A percentile compares a stretch with the other conserved stretches of the same genome.
These are phyloP conservation scores for Phytophthora macrochlamydospora DNA, from an alignment of 352 stramenopile genomes.

Conservation along the genomic window DNA sequence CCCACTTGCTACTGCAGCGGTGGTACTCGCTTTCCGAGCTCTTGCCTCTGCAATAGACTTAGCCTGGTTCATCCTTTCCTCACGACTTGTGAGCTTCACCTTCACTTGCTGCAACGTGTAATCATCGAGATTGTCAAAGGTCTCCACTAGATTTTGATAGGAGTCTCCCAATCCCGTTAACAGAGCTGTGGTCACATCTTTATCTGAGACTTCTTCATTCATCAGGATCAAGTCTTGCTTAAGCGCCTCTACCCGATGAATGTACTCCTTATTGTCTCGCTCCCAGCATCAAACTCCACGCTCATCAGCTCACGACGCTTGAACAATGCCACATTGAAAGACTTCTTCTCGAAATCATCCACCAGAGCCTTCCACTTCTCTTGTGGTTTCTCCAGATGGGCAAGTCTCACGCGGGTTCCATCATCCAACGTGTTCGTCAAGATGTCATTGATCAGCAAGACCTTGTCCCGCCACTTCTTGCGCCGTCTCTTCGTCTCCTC, in stretches of 20 bases:
- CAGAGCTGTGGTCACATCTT: conserved; percentile 10
- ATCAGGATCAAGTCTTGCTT: conserved; percentile 17
- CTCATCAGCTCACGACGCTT: conserved; percentile 13
- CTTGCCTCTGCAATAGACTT: conserved; percentile 5
- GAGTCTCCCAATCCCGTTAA: conserved; percentile 11
- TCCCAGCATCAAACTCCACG: conserved; percentile 11
- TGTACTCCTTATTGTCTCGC: conserved; percentile 18
- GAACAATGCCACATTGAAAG: conserved; percentile 17
- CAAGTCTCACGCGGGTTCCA: conserved; percentile 9
- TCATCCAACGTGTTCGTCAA: conserved; percentile 16
- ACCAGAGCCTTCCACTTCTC: conserved; percentile 7
- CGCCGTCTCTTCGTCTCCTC: background rate
- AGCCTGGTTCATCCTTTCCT: conserved; percentile 6
- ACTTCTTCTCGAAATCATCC: conserved; percentile 26
- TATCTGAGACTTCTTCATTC: conserved; percentile 8
- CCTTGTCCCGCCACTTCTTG: conserved; percentile 11
- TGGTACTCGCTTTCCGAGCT: background rate
- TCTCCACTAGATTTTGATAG: conserved; percentile 12
- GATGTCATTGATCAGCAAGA: conserved; percentile 13
- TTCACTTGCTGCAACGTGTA: conserved; percentile 13
- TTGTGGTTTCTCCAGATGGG: conserved; percentile 13
- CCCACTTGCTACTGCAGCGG: too few relatives aligned
- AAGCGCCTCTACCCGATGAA: conserved; percentile 15
- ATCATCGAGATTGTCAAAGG: conserved; percentile 19
- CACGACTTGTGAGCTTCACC: conserved; percentile 7